A percentile compares a stretch with the other conserved stretches of the same genome.
Conservation (phyloP, 345 rosid species). For the Melaleuca alternifolia region DNA sequence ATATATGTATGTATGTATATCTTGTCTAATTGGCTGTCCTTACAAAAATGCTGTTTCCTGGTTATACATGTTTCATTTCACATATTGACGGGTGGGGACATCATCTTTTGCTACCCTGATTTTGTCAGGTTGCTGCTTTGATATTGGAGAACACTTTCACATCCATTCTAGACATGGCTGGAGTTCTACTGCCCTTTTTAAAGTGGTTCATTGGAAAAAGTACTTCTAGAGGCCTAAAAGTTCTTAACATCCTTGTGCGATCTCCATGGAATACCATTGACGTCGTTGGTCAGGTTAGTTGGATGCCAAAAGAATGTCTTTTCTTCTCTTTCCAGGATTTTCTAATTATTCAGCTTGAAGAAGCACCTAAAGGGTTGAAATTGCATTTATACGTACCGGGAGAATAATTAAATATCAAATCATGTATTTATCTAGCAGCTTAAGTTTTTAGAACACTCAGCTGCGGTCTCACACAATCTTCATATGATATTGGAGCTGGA, state of each 20-base stretch:
- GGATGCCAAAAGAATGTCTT: not conserved
- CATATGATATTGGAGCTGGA: too few species aligned
- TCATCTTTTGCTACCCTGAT: conserved; percentile 1
- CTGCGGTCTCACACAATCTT: too few species aligned
- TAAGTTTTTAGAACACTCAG: too few species aligned
- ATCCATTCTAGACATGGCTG: conserved; percentile 99
- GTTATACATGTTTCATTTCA: not conserved
- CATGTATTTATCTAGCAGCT: too few species aligned
- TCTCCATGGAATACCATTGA: conserved; percentile 98
- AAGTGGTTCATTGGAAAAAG: conserved; percentile 96
- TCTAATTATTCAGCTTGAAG: not conserved
- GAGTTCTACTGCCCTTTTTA: conserved; percentile 80
- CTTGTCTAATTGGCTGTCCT: not conserved
- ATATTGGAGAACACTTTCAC: conserved; percentile 96
- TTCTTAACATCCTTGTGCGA: conserved; percentile 89
- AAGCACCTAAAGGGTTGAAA: not conserved
- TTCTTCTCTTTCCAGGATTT: not conserved
- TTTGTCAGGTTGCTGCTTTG: conserved; percentile 58
- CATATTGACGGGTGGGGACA: not conserved
- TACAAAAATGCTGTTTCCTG: not conserved
- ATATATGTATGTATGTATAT: not conserved
- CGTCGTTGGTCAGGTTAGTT: conserved; percentile 66
- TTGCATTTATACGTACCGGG: not conserved
- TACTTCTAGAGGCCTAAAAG: conserved; percentile 60
- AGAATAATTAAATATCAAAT: too few species aligned